Conservation (phyloP, 2,329 filamentous ascomycete species). For the Dothidotthia symphoricarpi region DNA sequence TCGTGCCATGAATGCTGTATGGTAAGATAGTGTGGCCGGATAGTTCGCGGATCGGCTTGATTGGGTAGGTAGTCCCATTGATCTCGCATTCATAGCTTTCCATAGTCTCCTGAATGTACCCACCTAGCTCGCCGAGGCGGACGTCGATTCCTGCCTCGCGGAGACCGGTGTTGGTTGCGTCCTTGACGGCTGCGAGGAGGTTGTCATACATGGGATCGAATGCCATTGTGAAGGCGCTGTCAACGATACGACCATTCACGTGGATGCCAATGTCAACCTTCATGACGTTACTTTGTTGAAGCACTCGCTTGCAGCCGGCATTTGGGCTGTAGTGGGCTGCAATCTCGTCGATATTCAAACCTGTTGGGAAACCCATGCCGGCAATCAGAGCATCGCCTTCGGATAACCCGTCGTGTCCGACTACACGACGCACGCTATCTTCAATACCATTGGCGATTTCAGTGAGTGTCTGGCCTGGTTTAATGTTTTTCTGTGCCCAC, state of each 20-base stretch:
- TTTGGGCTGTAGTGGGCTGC: slow-evolving; percentile 86
- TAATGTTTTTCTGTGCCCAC: slow-evolving; percentile 73
- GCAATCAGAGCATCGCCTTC: slow-evolving; percentile 75
- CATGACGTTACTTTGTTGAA: slow-evolving; percentile 71
- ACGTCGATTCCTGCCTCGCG: slow-evolving; percentile 87
- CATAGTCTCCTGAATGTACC: slow-evolving; percentile 85
- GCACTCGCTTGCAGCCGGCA: slow-evolving; percentile 74
- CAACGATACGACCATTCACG: slow-evolving; percentile 67
- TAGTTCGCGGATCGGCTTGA: slow-evolving; percentile 81
- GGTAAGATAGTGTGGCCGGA: slow-evolving; percentile 90
- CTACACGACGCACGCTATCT: slow-evolving; percentile 70
- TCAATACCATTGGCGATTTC: slow-evolving; percentile 82
- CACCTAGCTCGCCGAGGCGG: slow-evolving; percentile 79
- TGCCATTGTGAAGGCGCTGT: slow-evolving; percentile 68
- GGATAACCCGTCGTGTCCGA: slow-evolving; percentile 70
- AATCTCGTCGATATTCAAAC: slow-evolving; percentile 77
- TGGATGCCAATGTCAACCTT: slow-evolving; percentile 72
- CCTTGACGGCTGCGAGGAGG: slow-evolving; percentile 62
- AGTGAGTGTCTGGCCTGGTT: slow-evolving; percentile 73
- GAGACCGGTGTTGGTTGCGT: slow-evolving; percentile 66
- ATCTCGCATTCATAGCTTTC: slow-evolving; percentile 86
- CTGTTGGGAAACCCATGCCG: slow-evolving; percentile 82
- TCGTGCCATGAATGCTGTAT: slow-evolving; percentile 87
- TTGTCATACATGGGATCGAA: slow-evolving; percentile 67
- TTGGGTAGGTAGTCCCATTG: slow-evolving; percentile 69